Evolutionary conservation across 495 filamentous ascomycete species (phyloP).

Genomic region (Immersiella caudata): DNA sequence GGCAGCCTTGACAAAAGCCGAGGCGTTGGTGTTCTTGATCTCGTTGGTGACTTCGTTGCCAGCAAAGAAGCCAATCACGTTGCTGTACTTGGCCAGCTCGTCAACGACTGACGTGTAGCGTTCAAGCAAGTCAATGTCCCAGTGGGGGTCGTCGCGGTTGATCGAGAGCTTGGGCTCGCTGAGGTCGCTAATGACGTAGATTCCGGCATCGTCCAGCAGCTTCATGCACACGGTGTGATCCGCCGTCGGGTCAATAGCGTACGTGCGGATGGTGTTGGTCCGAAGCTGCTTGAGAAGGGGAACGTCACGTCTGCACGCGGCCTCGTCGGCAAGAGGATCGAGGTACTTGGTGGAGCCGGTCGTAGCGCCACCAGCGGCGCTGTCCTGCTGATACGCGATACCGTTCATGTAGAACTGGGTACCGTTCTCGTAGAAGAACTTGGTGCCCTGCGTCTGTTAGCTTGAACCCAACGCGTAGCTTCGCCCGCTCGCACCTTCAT

Average conservation of each 20-base stretch:
- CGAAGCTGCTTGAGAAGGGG: conserved; percentile 73
- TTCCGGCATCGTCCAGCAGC: conserved; percentile 78
- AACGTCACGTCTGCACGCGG: conserved; percentile 77
- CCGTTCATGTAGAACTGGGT: conserved; percentile 87
- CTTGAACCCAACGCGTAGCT: not conserved
- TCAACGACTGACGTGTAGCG: conserved; percentile 87
- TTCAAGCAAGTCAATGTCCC: conserved; percentile 73
- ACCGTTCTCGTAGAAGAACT: conserved; percentile 69
- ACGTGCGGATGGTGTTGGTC: conserved; percentile 92
- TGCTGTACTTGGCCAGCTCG: conserved; percentile 74
- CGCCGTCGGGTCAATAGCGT: conserved; percentile 78
- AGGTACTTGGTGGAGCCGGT: conserved; percentile 46
- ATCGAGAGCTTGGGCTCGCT: conserved; percentile 79
- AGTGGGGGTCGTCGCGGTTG: conserved; percentile 73
- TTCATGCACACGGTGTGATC: conserved; percentile 88
- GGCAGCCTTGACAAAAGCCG: conserved; percentile 93
- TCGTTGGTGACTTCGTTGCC: conserved; percentile 96
- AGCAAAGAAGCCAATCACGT: conserved; percentile 93
- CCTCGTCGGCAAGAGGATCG: conserved; percentile 72
- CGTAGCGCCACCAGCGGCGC: conserved; percentile 43
- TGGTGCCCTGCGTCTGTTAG: conserved; percentile 42
- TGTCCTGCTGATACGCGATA: conserved; percentile 80
- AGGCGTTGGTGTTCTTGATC: conserved; percentile 77
- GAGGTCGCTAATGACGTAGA: conserved; percentile 92
- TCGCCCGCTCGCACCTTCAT: conserved; percentile 57